A percentile compares a stretch with the other conserved stretches of the same genome.
Conservation (phyloP, 148 eudicot genomes). For the Amaranthus palmeri region DNA sequence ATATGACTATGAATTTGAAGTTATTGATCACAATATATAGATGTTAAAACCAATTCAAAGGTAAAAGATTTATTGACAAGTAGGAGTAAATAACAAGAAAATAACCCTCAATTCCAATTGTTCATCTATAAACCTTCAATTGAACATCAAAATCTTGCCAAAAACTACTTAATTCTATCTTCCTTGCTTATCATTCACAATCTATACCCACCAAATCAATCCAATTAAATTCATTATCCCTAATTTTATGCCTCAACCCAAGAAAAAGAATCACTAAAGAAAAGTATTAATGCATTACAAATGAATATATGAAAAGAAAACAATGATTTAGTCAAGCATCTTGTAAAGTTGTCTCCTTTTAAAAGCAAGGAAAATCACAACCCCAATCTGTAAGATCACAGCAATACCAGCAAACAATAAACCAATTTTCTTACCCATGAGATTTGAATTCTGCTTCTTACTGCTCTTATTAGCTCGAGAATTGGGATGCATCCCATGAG, state of each 20-base stretch:
- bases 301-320: neutral
- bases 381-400: conserved; percentile 58
- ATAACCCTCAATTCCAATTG: conserved; percentile 1
- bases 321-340: conserved; percentile 19
- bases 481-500: neutral
- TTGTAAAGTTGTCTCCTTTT: conserved; percentile 45
- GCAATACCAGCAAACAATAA: conserved; percentile 54
- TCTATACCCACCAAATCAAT: conserved; percentile 19
- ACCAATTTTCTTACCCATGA: conserved; percentile 58
- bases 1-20: conserved; percentile 16
- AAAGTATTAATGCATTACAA: conserved; percentile 10
- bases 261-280: conserved; percentile 23
- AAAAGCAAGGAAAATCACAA: conserved; percentile 49
- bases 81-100: conserved; percentile 12
- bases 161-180: conserved; percentile 13
- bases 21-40: conserved; percentile 19
- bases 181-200: conserved; percentile 3
- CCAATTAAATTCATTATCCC: neutral
- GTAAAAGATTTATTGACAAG: conserved; percentile 35
- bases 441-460: conserved; percentile 13
- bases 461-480: neutral
- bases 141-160: neutral
- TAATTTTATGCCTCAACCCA: conserved; percentile 1
- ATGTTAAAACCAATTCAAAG: conserved; percentile 22
- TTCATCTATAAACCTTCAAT: conserved; percentile 3